These are phyloP conservation scores for Backusella liffmaniae DNA, from an alignment of 192 early-diverging fungal genomes.

Conservation along the genomic window DNA sequence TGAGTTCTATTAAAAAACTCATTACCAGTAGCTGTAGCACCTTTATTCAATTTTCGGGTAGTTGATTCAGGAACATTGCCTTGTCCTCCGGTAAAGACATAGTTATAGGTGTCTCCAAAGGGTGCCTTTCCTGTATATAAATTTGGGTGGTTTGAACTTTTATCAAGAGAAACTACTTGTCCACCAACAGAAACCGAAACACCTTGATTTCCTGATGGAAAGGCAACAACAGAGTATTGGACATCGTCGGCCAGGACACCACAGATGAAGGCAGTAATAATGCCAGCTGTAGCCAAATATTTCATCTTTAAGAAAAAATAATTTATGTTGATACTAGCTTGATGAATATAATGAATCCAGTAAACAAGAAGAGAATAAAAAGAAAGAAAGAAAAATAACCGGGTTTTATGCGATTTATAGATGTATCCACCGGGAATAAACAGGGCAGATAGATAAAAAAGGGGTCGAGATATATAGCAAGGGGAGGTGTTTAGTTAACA, in stretches of 20 bases:
- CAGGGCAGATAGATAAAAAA: not conserved
- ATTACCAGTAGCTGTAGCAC: conserved; percentile 35
- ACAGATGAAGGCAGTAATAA: conserved; percentile 12
- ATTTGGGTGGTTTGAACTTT: conserved; percentile 19
- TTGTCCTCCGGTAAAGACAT: conserved; percentile 22
- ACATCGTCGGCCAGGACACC: conserved; percentile 24
- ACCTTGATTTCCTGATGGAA: conserved; percentile 22
- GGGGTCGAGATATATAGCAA: not conserved
- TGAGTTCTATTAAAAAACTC: conserved; percentile 51
- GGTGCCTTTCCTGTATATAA: conserved; percentile 29
- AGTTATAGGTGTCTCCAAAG: conserved; percentile 28
- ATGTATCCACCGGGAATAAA: conserved; percentile 1
- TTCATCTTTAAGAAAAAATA: conserved; percentile 12
- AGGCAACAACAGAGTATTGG: conserved; percentile 36
- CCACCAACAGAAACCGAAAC: conserved; percentile 35
- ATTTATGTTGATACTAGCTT: not conserved
- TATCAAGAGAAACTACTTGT: conserved; percentile 14
- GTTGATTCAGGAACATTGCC: conserved; percentile 17
- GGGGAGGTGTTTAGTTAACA: not conserved
- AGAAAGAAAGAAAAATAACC: not conserved
- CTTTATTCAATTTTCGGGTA: conserved; percentile 22
- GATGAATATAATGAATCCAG: not conserved
- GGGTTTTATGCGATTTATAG: not conserved
- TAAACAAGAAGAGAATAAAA: not conserved
- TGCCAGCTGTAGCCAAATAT: conserved; percentile 8